Conservation (phyloP, 1,284 basidiomycete species). For the Sporisorium iseilematis-ciliati region DNA sequence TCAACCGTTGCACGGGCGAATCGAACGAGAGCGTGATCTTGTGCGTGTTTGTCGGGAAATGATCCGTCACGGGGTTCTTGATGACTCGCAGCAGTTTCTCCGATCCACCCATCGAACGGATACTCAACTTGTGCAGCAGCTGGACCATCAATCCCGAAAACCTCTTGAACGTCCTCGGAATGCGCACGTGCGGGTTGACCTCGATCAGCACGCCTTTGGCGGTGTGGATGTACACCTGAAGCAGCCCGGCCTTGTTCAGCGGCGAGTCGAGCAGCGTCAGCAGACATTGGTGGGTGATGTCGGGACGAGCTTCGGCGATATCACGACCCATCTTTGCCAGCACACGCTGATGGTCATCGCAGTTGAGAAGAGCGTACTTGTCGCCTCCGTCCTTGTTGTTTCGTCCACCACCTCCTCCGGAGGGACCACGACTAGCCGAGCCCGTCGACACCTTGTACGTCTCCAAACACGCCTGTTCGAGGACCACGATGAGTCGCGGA, state of each 20-base stretch:
- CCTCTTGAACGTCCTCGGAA: constrained; percentile 97
- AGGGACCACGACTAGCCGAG: constrained; percentile 67
- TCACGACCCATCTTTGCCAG: constrained; percentile 97
- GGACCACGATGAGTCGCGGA: constrained; percentile 80
- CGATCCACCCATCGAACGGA: constrained; percentile 93
- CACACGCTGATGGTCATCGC: constrained; percentile 98
- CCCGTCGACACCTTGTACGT: constrained; percentile 85
- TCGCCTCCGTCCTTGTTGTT: constrained; percentile 72
- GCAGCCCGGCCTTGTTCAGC: constrained; percentile 93
- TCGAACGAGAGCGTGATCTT: constrained; percentile 92
- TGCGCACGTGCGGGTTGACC: constrained; percentile 96
- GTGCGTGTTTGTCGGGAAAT: constrained; percentile 93
- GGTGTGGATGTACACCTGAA: constrained; percentile 99
- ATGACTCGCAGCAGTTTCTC: constrained; percentile 98
- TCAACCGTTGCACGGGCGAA: constrained; percentile 84
- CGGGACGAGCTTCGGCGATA: constrained; percentile 96
- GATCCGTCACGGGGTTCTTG: constrained; percentile 96
- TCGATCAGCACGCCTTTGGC: constrained; percentile 97
- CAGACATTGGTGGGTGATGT: constrained; percentile 99
- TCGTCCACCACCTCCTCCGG: constrained; percentile 70
- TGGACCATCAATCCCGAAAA: constrained; percentile 99
- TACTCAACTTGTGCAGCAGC: constrained; percentile 94
- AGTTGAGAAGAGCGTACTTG: constrained; percentile 97
- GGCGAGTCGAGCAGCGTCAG: constrained; percentile 97
- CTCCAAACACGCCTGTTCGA: constrained; percentile 94